Percentiles rank a stretch among this genome's conserved stretches.
phyloP scores from a whole-genome alignment of 192 early-diverging fungal species.

The Spinellus fusiger region DNA sequence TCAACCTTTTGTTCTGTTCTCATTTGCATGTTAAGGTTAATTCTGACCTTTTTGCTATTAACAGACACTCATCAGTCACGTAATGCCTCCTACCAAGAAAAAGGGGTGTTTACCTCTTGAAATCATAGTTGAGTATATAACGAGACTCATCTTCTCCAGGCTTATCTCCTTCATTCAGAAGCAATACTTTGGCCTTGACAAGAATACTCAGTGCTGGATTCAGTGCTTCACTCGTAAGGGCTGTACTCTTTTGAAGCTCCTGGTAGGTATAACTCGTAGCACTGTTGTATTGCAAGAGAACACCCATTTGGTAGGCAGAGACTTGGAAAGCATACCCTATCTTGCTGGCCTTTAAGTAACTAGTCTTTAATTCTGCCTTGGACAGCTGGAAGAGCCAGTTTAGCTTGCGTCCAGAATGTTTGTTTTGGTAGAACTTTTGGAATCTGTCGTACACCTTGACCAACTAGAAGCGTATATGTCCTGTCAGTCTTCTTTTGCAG shows the following conservation, averaged over 20 bases:
- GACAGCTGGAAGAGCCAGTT: conserved; percentile 93
- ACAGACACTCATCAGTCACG: conserved; percentile 8
- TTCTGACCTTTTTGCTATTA: conserved; percentile 77
- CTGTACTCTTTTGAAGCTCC: conserved; percentile 72
- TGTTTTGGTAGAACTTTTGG: conserved; percentile 81
- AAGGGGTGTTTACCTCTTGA: conserved; percentile 47
- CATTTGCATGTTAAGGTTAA: conserved; percentile 75
- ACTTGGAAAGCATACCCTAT: conserved; percentile 72
- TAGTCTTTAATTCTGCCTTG: conserved; percentile 91
- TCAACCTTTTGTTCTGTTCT: conserved; percentile 91
- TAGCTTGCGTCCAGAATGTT: conserved; percentile 85
- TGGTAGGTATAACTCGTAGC: conserved; percentile 68
- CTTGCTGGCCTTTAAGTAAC: conserved; percentile 72
- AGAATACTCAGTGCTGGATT: conserved; percentile 66
- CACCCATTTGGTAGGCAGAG: conserved; percentile 89
- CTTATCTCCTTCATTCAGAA: conserved; percentile 43
- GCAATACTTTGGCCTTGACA: conserved; percentile 78
- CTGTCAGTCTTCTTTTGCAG: not conserved
- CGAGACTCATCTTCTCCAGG: conserved; percentile 46
- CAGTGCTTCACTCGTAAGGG: conserved; percentile 62
- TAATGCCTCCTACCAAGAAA: not conserved
- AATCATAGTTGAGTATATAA: conserved; percentile 77
- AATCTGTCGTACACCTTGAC: conserved; percentile 81
- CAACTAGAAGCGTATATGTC: conserved; percentile 37
- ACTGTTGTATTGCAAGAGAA: conserved; percentile 88